phyloP scores from a whole-genome alignment of 129 eudicot species.

The Lactuca sativa region DNA sequence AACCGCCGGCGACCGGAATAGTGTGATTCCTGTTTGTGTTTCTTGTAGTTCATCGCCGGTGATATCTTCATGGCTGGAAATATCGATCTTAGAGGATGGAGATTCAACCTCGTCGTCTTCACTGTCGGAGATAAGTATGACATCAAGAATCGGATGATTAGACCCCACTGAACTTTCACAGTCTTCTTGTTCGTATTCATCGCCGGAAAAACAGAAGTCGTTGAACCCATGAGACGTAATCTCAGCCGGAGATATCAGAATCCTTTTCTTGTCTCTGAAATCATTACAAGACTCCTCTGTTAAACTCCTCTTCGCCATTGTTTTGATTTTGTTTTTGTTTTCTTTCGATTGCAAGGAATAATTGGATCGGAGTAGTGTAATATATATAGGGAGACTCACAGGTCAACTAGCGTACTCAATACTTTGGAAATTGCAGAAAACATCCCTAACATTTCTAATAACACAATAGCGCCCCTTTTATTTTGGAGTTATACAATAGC shows the following conservation, averaged over 20 bases:
- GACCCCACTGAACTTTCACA: not conserved
- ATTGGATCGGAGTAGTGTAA: too few species aligned
- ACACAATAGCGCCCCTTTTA: too few species aligned
- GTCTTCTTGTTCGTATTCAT: not conserved
- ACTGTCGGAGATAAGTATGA: not conserved
- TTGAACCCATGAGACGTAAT: not conserved
- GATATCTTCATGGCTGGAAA: not conserved
- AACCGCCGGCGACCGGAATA: not conserved
- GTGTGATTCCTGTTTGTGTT: not conserved
- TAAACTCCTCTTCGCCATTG: not conserved
- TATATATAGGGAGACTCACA: too few species aligned
- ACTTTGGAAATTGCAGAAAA: too few species aligned
- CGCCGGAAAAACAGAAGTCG: not conserved
- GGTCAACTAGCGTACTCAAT: too few species aligned
- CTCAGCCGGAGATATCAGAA: too few species aligned
- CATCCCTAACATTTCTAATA: too few species aligned
- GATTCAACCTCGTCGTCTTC: not conserved
- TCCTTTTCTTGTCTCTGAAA: not conserved
- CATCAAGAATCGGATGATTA: not conserved
- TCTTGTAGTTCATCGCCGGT: not conserved
- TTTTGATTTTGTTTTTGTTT: not conserved
- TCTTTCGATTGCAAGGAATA: not conserved
- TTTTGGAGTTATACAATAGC: too few species aligned
- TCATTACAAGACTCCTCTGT: not conserved
- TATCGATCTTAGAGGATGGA: not conserved